These are phyloP conservation scores for Didymosphaeria variabile DNA, from an alignment of 2,329 filamentous ascomycete species.

Conservation along the genomic window DNA sequence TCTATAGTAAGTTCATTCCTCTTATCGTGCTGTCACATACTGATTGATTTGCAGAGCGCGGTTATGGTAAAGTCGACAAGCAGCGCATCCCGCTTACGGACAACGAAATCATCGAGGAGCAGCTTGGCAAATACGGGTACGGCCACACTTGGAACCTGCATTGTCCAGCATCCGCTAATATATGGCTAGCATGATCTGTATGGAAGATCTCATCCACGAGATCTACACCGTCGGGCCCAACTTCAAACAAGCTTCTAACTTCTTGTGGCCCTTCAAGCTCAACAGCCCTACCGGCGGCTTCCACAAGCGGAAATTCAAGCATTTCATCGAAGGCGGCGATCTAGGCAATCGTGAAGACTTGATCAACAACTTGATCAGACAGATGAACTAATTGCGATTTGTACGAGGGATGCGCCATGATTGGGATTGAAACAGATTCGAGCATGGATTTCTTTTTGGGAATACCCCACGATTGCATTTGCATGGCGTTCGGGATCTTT, in stretches of 20 bases:
- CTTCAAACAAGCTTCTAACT: constrained; percentile 98
- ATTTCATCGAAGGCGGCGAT: constrained; percentile 99
- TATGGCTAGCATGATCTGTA: constrained; percentile 78
- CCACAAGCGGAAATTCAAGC: constrained; percentile 96
- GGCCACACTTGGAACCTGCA: not conserved
- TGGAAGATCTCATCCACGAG: constrained; percentile 99
- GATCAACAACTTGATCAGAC: constrained; percentile 94
- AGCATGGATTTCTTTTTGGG: constrained; percentile 19
- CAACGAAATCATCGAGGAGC: constrained; percentile 97
- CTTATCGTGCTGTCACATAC: constrained; percentile 66
- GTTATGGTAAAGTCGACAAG: constrained; percentile 99
- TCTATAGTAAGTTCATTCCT: constrained; percentile 92
- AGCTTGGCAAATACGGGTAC: constrained; percentile 89
- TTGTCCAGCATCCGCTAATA: constrained; percentile 5
- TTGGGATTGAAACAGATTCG: constrained; percentile 15
- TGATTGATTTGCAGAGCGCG: constrained; percentile 63
- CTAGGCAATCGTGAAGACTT: constrained; percentile 98
- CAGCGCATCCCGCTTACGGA: constrained; percentile 96
- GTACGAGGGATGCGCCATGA: constrained; percentile 14
- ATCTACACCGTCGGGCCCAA: constrained; percentile 72
- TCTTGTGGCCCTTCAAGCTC: constrained; percentile 99
- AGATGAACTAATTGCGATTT: constrained; percentile 84
- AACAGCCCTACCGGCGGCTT: constrained; percentile 98
- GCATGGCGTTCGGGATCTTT: constrained; percentile 5
- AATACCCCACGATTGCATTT: constrained; percentile 15